phyloP scores from a whole-genome alignment of 2,329 filamentous ascomycete genomes.

The Verruconis gallopava region DNA sequence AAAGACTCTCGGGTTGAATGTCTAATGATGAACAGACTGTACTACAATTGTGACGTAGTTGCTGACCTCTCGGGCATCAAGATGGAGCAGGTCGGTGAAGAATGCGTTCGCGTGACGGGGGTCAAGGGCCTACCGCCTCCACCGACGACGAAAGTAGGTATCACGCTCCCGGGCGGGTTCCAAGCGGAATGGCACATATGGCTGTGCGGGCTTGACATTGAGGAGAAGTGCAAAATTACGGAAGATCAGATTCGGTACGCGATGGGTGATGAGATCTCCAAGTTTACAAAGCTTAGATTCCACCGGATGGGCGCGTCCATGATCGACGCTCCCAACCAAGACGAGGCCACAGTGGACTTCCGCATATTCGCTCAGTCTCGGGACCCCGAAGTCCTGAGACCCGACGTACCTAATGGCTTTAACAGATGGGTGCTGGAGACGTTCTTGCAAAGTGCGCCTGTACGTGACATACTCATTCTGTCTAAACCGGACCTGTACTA shows the following conservation, averaged over 20 bases:
- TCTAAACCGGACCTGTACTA: too few relatives aligned
- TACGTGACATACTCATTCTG: too few relatives aligned
- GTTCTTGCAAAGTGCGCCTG: constrained; percentile 14
- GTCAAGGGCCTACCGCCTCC: constrained; percentile 21
- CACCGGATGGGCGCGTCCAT: constrained; percentile 9
- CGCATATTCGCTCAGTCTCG: constrained; percentile 5
- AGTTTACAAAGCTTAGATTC: constrained; percentile 9
- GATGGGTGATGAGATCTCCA: constrained; percentile 9
- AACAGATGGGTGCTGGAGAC: constrained; percentile 17
- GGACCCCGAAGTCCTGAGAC: constrained; percentile 1
- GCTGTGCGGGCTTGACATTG: constrained; percentile 18
- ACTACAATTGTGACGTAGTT: constrained; percentile 23
- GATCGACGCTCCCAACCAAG: constrained; percentile 5
- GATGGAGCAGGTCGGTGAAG: constrained; percentile 8
- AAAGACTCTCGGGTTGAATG: neutral
- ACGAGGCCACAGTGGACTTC: constrained; percentile 19
- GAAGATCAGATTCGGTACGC: constrained; percentile 15
- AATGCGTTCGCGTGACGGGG: neutral
- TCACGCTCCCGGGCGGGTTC: constrained; percentile 16
- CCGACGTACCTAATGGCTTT: constrained; percentile 14
- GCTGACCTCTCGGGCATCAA: constrained; percentile 15
- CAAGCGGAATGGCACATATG: constrained; percentile 11
- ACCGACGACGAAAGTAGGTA: constrained; percentile 18
- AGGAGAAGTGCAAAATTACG: constrained; percentile 16
- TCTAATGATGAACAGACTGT: constrained; percentile 13